phyloP scores from a whole-genome alignment of 2,329 filamentous ascomycete species.

The Didymella sp. region DNA sequence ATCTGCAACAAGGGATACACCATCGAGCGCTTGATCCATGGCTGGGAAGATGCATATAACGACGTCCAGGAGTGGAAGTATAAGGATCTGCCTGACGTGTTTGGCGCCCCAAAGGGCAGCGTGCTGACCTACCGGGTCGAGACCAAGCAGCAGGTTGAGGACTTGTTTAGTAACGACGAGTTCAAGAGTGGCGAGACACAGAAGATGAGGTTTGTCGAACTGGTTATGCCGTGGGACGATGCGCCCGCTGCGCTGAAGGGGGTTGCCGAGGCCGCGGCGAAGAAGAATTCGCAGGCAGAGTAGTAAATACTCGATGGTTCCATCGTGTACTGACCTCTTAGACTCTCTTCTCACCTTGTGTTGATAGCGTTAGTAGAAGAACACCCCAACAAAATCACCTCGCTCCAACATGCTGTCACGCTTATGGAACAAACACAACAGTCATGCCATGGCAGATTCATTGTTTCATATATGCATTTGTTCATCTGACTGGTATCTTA shows the following conservation, averaged over 20 bases:
- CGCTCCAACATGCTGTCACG: not conserved
- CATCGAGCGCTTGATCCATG: constrained; percentile 88
- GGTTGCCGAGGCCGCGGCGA: constrained; percentile 74
- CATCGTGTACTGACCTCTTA: not conserved
- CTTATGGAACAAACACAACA: not conserved
- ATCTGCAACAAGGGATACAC: constrained; percentile 90
- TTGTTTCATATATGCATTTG: constrained; percentile 5
- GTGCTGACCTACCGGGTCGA: constrained; percentile 71
- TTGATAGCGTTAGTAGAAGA: not conserved
- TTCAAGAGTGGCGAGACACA: constrained; percentile 59
- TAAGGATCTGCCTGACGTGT: constrained; percentile 70
- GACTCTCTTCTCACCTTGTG: not conserved
- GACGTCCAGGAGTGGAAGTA: constrained; percentile 80
- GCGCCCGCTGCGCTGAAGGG: constrained; percentile 73
- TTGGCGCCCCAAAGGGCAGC: constrained; percentile 66
- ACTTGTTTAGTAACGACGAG: constrained; percentile 67
- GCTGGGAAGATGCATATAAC: constrained; percentile 80
- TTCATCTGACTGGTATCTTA: constrained; percentile 33
- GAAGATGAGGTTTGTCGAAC: constrained; percentile 75
- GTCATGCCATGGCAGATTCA: not conserved
- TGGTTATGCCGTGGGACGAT: constrained; percentile 81
- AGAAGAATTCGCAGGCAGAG: constrained; percentile 60
- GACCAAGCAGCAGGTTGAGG: constrained; percentile 72
- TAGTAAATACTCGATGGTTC: constrained; percentile 1
- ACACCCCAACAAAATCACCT: not conserved